Evolutionary conservation across 1,139 yeast species (phyloP).

Genomic region (Yamadazyma blattariae): DNA sequence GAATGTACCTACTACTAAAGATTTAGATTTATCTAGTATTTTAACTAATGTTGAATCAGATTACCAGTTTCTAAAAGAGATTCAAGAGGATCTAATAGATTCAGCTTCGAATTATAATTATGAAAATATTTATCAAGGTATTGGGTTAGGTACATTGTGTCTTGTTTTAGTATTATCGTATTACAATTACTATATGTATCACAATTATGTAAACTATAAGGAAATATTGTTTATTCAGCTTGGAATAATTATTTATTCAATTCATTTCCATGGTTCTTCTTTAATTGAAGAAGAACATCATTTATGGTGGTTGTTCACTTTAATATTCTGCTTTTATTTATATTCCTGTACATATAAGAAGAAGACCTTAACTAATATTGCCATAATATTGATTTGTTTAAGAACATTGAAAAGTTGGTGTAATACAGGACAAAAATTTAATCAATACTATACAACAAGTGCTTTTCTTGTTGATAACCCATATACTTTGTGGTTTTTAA

Average conservation of each 20-base stretch:
- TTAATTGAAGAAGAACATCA: constrained; percentile 97
- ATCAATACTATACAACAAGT: constrained; percentile 44
- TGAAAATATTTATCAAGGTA: constrained; percentile 47
- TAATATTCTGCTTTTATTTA: constrained; percentile 21
- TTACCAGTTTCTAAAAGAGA: constrained; percentile 37
- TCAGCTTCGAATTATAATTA: constrained; percentile 77
- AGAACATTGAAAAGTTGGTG: constrained; percentile 83
- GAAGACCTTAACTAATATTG: constrained; percentile 15
- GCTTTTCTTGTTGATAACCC: constrained; percentile 39
- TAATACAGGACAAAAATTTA: constrained; percentile 81
- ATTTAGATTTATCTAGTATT: neutral
- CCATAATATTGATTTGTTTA: constrained; percentile 37
- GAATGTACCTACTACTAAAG: constrained; percentile 4
- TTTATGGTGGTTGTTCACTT: constrained; percentile 84
- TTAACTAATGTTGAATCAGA: constrained; percentile 19
- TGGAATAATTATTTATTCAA: constrained; percentile 37
- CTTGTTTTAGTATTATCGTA: constrained; percentile 21
- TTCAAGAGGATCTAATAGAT: constrained; percentile 58
- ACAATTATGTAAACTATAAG: constrained; percentile 2
- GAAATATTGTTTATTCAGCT: constrained; percentile 6
- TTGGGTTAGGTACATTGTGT: constrained; percentile 30
- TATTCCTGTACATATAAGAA: constrained; percentile 10
- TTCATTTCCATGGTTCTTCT: constrained; percentile 82
- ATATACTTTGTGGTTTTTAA: constrained; percentile 47
- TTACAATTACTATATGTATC: constrained; percentile 9